Evolutionary conservation across 2,329 filamentous ascomycete genomes (phyloP), one percentile per base, ranked within the genome.

Genomic region (Trichoderma semiorbis): DNA sequence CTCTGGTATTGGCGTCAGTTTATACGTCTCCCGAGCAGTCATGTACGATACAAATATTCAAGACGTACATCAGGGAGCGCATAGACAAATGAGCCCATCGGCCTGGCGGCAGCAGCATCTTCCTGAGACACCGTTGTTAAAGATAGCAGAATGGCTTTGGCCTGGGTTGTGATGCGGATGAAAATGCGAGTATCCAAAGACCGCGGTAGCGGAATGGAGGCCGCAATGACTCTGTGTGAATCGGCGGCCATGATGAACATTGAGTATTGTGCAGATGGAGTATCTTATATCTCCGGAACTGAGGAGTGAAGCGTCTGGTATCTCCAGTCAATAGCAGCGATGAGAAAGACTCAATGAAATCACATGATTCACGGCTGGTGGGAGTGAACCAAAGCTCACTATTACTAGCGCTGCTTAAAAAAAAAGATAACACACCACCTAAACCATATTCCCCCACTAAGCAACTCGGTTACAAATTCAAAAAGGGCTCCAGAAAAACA

Each of bases 31-130:
- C 3, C 14, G 7, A 36, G 36, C 10, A 3, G 7, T 14, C 16
- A 47, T 12, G 10, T 18, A 11, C 12, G 47, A 28, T n/a, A 24
- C 3, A 50, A 4, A 7, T 30, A 26, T 26, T 43, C 18, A 11
- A 53, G 16, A 80, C 84, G 77, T 84, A 97, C 96, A 83, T 97
- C 92, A 18, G 96, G 95, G 80, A 99, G 89, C 3, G 95, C 93
- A 79, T 97, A 98, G 60, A 98, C 93, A 78, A 98, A 95, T 64
- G 94, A 97, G 3, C 96, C 95, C 81, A 98, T 87, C 64, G 87
- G 84, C 53, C 87, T 83, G 8, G 85, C 79, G 10, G 81, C 78
- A 14, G 83, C 83, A n/a, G 81, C 79, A 55, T 89, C 86, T 67
- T 88, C 88, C 70, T 84, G 83, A 30, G 85, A 79, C 4, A 86